Percentiles rank a stretch among this genome's conserved stretches.
phyloP scores from a whole-genome alignment of 1,284 basidiomycete genomes.

The Microbotryum intermedium region DNA sequence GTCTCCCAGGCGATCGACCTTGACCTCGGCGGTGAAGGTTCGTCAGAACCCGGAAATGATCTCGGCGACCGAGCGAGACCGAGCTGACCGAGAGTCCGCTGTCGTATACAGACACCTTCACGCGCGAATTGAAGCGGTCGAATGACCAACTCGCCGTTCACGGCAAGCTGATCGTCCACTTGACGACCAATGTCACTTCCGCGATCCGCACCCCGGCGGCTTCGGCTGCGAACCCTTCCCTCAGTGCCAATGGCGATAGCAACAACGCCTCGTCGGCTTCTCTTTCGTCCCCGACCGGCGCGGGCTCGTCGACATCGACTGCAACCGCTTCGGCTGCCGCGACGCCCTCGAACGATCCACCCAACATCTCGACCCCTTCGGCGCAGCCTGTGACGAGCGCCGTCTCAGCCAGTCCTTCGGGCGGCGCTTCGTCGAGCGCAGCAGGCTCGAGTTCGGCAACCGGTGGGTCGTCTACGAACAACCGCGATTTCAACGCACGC shows the following conservation, averaged over 20 bases:
- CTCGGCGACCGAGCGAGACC: neutral
- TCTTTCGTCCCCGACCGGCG: conserved; percentile 2
- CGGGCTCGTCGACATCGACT: conserved; percentile 21
- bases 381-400: conserved; percentile 7
- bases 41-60: conserved; percentile 37
- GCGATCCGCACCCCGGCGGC: conserved; percentile 35
- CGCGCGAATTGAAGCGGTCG: conserved; percentile 72
- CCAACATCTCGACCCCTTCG: conserved; percentile 10
- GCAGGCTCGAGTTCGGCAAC: conserved; percentile 30
- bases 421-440: conserved; percentile 42
- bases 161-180: conserved; percentile 72
- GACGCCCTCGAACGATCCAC: conserved; percentile 24
- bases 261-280: conserved; percentile 26
- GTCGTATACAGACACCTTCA: conserved; percentile 57
- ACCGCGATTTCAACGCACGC: conserved; percentile 73
- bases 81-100: neutral
- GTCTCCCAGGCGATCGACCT: conserved; percentile 84
- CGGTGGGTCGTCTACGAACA: conserved; percentile 42
- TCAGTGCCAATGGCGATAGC: conserved; percentile 18
- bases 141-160: conserved; percentile 78
- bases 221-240: conserved; percentile 38
- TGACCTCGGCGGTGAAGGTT: conserved; percentile 78
- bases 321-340: conserved; percentile 22
- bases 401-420: conserved; percentile 19
- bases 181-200: conserved; percentile 58